Evolutionary conservation across 2,329 filamentous ascomycete species (phyloP).

Genomic region (Pseudogymnoascus sp.): DNA sequence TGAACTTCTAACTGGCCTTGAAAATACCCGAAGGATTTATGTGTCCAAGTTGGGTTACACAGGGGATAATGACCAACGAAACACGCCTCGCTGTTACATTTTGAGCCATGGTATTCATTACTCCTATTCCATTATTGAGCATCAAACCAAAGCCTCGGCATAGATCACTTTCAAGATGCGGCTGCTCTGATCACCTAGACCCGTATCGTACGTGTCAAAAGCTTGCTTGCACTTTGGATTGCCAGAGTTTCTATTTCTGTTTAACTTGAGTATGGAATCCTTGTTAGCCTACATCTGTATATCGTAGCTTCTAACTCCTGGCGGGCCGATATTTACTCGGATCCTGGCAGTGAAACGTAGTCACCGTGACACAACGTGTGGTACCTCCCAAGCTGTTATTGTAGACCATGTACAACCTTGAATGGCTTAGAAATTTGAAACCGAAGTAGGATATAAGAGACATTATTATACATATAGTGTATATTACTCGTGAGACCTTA

Average conservation of each 20-base stretch:
- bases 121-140: no score
- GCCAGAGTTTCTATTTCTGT: no score
- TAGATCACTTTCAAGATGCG: no score
- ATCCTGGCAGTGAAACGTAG: background rate
- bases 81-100: no score
- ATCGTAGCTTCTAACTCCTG: background rate
- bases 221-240: no score
- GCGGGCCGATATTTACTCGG: background rate
- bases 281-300: background rate
- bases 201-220: no score
- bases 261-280: background rate
- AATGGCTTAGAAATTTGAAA: background rate
- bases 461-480: background rate
- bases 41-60: background rate
- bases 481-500: background rate
- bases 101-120: no score
- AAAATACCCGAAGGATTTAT: background rate
- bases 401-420: no score
- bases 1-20: background rate
- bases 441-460: background rate
- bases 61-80: no score
- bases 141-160: no score
- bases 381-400: no score
- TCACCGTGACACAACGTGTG: background rate
- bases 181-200: no score